A percentile compares a stretch with the other conserved stretches of the same genome.
These are phyloP conservation scores for Irpex sp. DNA, from an alignment of 1,284 basidiomycete species.

Conservation along the genomic window DNA sequence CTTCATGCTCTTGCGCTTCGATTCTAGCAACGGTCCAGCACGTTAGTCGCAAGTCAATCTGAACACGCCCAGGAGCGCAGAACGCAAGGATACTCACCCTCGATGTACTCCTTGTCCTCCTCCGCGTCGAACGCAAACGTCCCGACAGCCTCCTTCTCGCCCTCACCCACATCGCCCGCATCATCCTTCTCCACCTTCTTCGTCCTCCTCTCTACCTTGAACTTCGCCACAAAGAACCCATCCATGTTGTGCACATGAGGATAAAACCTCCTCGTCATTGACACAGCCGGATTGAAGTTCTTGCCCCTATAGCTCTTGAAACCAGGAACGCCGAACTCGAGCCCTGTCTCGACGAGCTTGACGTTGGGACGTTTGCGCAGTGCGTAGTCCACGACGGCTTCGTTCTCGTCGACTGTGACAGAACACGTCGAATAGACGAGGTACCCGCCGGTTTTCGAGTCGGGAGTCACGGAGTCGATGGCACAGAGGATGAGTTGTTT, in stretches of 20 bases:
- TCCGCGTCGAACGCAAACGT: conserved; percentile 55
- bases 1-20: conserved; percentile 69
- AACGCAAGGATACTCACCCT: conserved; percentile 46
- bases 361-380: conserved; percentile 95
- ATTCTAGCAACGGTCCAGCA: conserved; percentile 40
- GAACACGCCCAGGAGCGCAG: neutral
- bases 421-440: conserved; percentile 99
- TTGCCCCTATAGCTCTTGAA: conserved; percentile 91
- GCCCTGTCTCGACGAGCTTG: conserved; percentile 89
- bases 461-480: conserved; percentile 91
- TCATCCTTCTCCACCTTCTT: conserved; percentile 44
- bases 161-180: conserved; percentile 26
- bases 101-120: conserved; percentile 66
- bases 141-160: conserved; percentile 20
- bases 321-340: conserved; percentile 92
- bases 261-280: conserved; percentile 85
- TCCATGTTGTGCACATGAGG: conserved; percentile 96
- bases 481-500: conserved; percentile 98
- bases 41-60: conserved; percentile 11
- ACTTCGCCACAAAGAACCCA: conserved; percentile 98
- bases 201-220: conserved; percentile 82
- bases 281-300: conserved; percentile 78
- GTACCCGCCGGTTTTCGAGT: conserved; percentile 90
- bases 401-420: conserved; percentile 97
- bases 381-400: conserved; percentile 98